Evolutionary conservation across 1,284 basidiomycete species (phyloP), one percentile per base, ranked within the genome.

Genomic region (Gomphus bonarii): DNA sequence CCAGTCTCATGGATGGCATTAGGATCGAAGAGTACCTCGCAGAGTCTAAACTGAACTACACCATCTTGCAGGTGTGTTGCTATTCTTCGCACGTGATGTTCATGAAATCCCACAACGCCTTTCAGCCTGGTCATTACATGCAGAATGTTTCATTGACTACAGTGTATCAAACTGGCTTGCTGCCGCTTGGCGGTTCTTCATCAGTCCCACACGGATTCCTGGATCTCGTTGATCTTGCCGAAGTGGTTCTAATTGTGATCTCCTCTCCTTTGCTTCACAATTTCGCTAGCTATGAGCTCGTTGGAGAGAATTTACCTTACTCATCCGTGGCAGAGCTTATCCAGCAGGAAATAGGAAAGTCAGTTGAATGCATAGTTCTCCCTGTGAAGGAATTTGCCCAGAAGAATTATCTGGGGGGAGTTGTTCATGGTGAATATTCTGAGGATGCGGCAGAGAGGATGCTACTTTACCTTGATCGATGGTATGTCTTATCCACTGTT

Each of bases 11-110:
- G 14, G 30, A 20, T 7, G 25, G 12, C 40, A 11, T 22, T 36
- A 71, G 69, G 40, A 63, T 70, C 28, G 69, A 71, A 57, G 69
- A 71, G 48, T 67, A 69, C 50, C 65, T 70, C 9, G 63, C 68
- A 50, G 69, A 71, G 55, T 69, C 68, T 2, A 66, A 35, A 9
- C 44, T 71, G 28, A 63, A 67, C 56, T 70, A 67, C 60, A 70
- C 69, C 14, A 68, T 71, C 42, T 62, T 71, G n/a, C 62, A 69
- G 64, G 68, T 65, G 42, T 14, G 61, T 59, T 18, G 30, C 25
- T 31, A 20, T 20, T 1, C 25, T 9, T 49, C 18, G 49, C 31
- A 42, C 48, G 18, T 38, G 12, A 11, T 20, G 10, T 40, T 18
- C 36, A 42, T 12, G 20, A 14, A 22, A n/a, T 42, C 36, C 12